phyloP scores from a whole-genome alignment of 345 rosid genomes.

The Heritiera littoralis region DNA sequence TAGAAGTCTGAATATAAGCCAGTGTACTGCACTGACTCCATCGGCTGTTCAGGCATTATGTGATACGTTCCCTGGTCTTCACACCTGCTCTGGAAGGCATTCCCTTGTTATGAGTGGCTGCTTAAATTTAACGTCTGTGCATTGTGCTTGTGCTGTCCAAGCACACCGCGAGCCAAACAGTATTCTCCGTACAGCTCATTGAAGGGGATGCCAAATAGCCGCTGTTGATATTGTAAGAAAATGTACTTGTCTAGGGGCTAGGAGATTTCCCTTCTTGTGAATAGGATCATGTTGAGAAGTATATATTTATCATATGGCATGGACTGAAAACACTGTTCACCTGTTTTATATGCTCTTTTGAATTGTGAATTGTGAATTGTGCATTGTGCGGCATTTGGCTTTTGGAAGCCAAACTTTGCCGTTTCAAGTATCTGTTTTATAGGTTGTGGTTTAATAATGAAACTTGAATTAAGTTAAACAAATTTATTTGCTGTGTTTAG shows the following conservation, averaged over 20 bases:
- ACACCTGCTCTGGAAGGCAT: slow-evolving; percentile 94
- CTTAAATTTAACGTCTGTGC: slow-evolving; percentile 81
- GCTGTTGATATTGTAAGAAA: not conserved
- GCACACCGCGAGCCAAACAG: slow-evolving; percentile 53
- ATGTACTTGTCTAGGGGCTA: not conserved
- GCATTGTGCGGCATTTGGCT: not conserved
- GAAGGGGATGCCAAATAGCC: slow-evolving; percentile 5
- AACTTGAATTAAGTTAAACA: not conserved
- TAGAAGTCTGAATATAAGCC: slow-evolving; percentile 91
- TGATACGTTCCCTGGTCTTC: slow-evolving; percentile 90
- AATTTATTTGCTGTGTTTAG: too few species aligned
- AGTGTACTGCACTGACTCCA: slow-evolving; percentile 95
- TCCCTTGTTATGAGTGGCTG: slow-evolving; percentile 98
- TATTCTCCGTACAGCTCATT: slow-evolving; percentile 60
- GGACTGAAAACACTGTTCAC: not conserved
- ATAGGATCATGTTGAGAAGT: slow-evolving; percentile 1
- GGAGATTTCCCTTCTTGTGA: not conserved
- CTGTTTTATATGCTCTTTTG: not conserved
- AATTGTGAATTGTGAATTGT: not conserved
- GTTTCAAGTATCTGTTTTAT: not conserved
- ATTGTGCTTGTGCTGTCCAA: slow-evolving; percentile 80
- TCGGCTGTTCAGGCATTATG: slow-evolving; percentile 92
- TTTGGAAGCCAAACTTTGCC: not conserved
- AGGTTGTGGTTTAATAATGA: not conserved
- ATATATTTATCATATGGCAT: not conserved